Evolutionary conservation across 1,284 basidiomycete species (phyloP).

Genomic region (Neolentinus lepideus): DNA sequence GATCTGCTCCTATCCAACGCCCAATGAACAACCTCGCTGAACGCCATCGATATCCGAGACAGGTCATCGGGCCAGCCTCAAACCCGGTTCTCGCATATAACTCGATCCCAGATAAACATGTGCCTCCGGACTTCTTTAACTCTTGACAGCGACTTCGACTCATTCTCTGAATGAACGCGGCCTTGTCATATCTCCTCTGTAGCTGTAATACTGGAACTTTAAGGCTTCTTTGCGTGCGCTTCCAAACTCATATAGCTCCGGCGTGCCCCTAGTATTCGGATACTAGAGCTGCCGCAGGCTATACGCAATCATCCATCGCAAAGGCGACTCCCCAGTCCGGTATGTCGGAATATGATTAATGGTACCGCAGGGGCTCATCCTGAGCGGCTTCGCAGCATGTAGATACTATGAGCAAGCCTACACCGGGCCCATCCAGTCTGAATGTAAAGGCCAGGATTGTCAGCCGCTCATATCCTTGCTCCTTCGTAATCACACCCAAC

Average conservation of each 20-base stretch:
- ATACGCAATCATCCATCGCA: slow-evolving; percentile 13
- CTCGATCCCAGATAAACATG: neutral
- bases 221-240: neutral
- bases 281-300: neutral
- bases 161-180: neutral
- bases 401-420: neutral
- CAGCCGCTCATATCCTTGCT: neutral
- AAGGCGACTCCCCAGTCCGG: neutral
- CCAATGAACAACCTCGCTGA: too few species aligned
- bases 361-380: neutral
- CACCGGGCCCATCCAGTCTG: neutral
- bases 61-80: neutral
- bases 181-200: too few species aligned
- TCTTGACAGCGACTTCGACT: neutral
- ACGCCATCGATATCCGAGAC: neutral
- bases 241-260: neutral
- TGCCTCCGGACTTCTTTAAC: neutral
- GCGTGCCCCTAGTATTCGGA: neutral
- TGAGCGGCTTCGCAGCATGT: neutral
- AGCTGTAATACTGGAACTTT: too few species aligned
- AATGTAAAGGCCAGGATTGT: neutral
- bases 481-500: neutral
- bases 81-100: neutral
- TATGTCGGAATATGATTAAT: neutral
- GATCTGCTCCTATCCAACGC: too few species aligned